These are phyloP conservation scores for Talaromyces pinophilus DNA, from an alignment of 2,329 filamentous ascomycete genomes.

Conservation along the genomic window DNA sequence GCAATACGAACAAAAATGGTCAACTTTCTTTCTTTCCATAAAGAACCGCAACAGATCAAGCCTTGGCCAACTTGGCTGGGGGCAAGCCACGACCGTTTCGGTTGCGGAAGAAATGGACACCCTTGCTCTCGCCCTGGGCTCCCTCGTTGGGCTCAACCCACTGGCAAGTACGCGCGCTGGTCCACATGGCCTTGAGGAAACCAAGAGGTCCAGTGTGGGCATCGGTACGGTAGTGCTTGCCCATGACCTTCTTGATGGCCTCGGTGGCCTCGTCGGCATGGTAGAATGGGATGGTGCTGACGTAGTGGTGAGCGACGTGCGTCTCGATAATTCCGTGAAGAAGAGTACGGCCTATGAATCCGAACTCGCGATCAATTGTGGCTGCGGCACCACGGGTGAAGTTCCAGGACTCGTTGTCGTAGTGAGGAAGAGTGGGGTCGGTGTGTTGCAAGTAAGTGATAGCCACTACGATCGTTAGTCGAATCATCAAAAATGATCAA, in stretches of 20 bases:
- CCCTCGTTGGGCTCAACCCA: constrained; percentile 93
- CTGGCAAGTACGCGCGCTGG: constrained; percentile 81
- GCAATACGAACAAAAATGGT: background rate
- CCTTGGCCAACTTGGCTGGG: constrained; percentile 46
- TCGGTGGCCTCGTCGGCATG: constrained; percentile 92
- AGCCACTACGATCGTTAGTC: constrained; percentile 64
- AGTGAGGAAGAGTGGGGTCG: constrained; percentile 90
- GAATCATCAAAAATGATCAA: constrained; percentile 21
- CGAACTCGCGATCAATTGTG: constrained; percentile 96
- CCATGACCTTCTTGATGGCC: constrained; percentile 94
- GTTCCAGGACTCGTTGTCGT: constrained; percentile 82
- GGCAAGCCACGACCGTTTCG: constrained; percentile 76
- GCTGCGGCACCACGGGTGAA: constrained; percentile 91
- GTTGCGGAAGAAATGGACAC: constrained; percentile 94
- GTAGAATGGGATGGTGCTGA: constrained; percentile 95
- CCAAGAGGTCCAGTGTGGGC: constrained; percentile 73
- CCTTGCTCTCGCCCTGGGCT: constrained; percentile 76
- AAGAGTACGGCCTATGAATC: constrained; percentile 86
- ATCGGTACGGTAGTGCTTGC: constrained; percentile 87
- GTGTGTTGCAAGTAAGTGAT: constrained; percentile 98
- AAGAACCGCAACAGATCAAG: constrained; percentile 1
- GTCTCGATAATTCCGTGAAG: constrained; percentile 97
- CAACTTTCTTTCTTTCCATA: too few relatives aligned
- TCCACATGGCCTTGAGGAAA: constrained; percentile 83
- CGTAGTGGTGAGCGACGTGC: constrained; percentile 96